Percentiles rank a stretch among this genome's conserved stretches.
Evolutionary conservation across 2,329 filamentous ascomycete genomes (phyloP).

Genomic region (Cryphonectria nitschkei): DNA sequence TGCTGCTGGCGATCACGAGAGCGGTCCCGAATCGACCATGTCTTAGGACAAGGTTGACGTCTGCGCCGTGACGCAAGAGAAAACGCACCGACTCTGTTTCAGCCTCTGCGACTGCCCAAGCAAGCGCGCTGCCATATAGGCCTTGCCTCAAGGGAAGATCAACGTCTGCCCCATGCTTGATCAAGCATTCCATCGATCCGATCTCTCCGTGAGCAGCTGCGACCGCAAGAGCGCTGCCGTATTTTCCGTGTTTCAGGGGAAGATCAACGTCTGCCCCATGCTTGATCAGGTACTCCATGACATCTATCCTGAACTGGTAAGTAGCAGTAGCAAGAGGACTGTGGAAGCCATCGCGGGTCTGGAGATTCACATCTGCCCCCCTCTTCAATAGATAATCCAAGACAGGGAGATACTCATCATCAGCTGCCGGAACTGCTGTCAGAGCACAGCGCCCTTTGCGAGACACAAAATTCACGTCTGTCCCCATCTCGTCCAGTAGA

Average conservation of each 20-base stretch:
- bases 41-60: background rate
- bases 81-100: background rate
- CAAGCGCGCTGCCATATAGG: background rate
- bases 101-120: background rate
- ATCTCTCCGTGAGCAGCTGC: background rate
- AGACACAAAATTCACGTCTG: background rate
- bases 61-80: background rate
- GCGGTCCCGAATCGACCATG: background rate
- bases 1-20: background rate
- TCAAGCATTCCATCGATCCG: background rate
- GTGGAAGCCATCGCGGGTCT: background rate
- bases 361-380: background rate
- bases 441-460: background rate
- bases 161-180: background rate
- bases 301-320: background rate
- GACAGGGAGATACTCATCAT: background rate
- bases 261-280: background rate
- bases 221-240: background rate
- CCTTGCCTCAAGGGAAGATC: background rate
- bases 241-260: background rate
- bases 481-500: background rate
- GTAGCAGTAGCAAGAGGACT: background rate
- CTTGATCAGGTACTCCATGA: background rate
- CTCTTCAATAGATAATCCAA: background rate
- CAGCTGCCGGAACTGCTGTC: background rate